Conservation (phyloP, 2,329 filamentous ascomycete species). For the Aspergillus fumigatiaffinis region DNA sequence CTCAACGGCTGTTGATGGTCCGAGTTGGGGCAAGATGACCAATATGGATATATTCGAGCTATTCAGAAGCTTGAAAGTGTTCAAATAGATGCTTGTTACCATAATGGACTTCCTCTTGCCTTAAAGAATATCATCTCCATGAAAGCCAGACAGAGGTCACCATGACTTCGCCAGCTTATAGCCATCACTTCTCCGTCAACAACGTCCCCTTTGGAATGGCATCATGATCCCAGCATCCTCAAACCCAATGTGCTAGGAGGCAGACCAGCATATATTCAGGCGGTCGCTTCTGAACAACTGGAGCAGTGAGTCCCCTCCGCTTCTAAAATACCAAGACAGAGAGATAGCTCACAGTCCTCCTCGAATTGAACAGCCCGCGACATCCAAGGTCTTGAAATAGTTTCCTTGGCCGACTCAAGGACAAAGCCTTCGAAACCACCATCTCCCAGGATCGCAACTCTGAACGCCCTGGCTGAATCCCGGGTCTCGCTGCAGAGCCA, state of each 20-base stretch:
- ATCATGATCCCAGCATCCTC: conserved; percentile 35
- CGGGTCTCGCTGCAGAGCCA: conserved; percentile 12
- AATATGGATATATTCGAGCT: not conserved
- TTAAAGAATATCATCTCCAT: too few species aligned
- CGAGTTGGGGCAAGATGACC: not conserved
- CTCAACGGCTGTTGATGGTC: not conserved
- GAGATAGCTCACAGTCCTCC: too few species aligned
- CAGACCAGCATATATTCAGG: conserved; percentile 59
- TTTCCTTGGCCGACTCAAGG: conserved; percentile 41
- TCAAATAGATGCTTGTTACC: not conserved
- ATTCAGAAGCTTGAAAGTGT: not conserved
- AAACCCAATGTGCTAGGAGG: conserved; percentile 47
- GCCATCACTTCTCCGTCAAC: conserved; percentile 44
- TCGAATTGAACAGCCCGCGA: conserved; percentile 35
- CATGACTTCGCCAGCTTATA: conserved; percentile 20
- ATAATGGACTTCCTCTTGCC: too few species aligned
- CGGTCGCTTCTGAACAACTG: conserved; percentile 62
- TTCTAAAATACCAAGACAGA: too few species aligned
- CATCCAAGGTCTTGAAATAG: conserved; percentile 58
- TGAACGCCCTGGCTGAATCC: conserved; percentile 50
- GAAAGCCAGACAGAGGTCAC: too few species aligned
- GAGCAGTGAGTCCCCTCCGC: conserved; percentile 27
- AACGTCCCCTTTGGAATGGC: conserved; percentile 55
- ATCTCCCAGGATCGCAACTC: conserved; percentile 61
- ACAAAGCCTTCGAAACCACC: conserved; percentile 58